Conservation (phyloP, 495 filamentous ascomycete species). For the Recurvomyces mirabilis region DNA sequence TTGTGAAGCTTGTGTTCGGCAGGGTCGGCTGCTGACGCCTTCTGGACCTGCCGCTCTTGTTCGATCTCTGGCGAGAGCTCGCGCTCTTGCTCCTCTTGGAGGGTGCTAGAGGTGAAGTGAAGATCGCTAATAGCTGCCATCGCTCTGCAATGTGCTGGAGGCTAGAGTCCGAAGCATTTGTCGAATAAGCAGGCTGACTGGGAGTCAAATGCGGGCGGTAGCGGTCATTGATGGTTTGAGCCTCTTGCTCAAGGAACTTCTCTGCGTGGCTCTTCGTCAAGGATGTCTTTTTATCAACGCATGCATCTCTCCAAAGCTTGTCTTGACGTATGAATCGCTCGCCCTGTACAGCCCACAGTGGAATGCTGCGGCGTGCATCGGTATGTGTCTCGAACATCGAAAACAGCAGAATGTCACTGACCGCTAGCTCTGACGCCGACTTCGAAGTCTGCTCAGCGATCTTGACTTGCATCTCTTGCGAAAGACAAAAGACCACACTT, state of each 20-base stretch:
- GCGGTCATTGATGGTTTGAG: conserved; percentile 35
- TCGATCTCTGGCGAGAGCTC: conserved; percentile 56
- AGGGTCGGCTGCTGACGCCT: conserved; percentile 33
- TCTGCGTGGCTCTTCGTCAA: conserved; percentile 28
- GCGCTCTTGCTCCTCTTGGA: conserved; percentile 62
- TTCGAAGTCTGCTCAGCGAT: conserved; percentile 22
- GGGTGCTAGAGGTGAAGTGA: conserved; percentile 27
- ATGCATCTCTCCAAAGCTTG: neutral
- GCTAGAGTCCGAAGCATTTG: neutral
- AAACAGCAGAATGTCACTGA: conserved; percentile 48
- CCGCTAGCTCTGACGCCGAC: conserved; percentile 22
- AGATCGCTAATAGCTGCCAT: conserved; percentile 1
- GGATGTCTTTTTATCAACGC: neutral
- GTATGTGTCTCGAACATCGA: conserved; percentile 45
- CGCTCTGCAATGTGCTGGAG: conserved; percentile 17
- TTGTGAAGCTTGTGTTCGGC: conserved; percentile 35
- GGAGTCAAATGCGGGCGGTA: conserved; percentile 29
- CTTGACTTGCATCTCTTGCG: conserved; percentile 36
- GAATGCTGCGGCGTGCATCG: conserved; percentile 38
- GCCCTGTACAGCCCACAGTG: conserved; percentile 53
- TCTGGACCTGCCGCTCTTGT: conserved; percentile 44
- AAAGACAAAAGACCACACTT: conserved; percentile 33
- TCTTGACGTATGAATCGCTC: conserved; percentile 32
- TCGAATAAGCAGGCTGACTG: neutral
- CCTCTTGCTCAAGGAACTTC: conserved; percentile 39